phyloP scores from a whole-genome alignment of 2,329 filamentous ascomycete species.

The Claviceps fusiformis region DNA sequence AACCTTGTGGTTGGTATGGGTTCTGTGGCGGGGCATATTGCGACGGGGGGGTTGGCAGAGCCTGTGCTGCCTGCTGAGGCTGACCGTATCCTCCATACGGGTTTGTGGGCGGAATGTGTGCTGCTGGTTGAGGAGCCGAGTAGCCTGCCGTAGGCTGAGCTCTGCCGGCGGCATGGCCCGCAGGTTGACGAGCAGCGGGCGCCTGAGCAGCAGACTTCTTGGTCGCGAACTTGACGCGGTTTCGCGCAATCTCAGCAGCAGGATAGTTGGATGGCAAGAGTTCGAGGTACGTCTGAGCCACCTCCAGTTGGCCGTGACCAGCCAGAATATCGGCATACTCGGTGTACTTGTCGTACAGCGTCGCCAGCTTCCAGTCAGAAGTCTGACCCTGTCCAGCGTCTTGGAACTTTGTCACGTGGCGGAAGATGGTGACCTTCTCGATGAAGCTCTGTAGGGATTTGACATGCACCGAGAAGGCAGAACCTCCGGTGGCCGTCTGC shows the following conservation, averaged over 20 bases:
- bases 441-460: constrained; percentile 83
- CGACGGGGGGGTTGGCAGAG: constrained; percentile 18
- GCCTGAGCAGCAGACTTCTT: constrained; percentile 28
- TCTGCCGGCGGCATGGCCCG: constrained; percentile 1
- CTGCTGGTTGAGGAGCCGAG: constrained; percentile 30
- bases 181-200: constrained; percentile 11
- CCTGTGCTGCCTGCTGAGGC: constrained; percentile 12
- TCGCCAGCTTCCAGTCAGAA: constrained; percentile 76
- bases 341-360: constrained; percentile 86
- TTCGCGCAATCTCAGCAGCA: constrained; percentile 74
- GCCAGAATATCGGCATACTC: constrained; percentile 95
- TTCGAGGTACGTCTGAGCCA: constrained; percentile 84
- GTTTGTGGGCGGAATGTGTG: constrained; percentile 15
- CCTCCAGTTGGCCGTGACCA: constrained; percentile 70
- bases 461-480: constrained; percentile 84
- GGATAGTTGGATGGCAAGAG: constrained; percentile 74
- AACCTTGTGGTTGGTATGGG: constrained; percentile 18
- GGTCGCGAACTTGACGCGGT: constrained; percentile 73
- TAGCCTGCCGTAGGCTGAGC: constrained; percentile 28
- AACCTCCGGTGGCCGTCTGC: constrained; percentile 55
- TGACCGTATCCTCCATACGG: constrained; percentile 13
- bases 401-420: constrained; percentile 81
- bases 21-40: constrained; percentile 25
- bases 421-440: constrained; percentile 96
- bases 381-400: constrained; percentile 60